These are phyloP conservation scores for Phylloporus arenicola DNA, from an alignment of 768 basidiomycete genomes.

Conservation along the genomic window DNA sequence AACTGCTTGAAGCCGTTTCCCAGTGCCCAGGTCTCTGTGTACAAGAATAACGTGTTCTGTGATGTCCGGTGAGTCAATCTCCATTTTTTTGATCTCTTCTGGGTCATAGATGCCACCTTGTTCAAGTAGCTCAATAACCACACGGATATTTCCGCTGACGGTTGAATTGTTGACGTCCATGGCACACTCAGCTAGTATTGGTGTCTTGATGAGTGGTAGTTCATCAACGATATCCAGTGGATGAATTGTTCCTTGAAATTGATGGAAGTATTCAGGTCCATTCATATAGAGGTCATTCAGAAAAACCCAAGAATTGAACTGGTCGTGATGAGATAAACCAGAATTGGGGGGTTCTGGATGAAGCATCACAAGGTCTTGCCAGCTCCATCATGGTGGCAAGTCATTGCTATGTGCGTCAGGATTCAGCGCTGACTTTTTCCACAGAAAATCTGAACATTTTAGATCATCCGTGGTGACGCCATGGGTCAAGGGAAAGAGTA, in stretches of 20 bases:
- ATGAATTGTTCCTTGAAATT: not conserved
- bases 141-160: not conserved
- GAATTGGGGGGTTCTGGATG: not conserved
- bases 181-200: not conserved
- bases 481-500: not conserved
- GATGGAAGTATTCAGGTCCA: not conserved
- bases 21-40: constrained; percentile 1
- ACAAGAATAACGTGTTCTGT: not conserved
- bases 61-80: not conserved
- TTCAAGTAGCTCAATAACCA: not conserved
- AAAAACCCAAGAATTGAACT: not conserved
- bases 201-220: not conserved
- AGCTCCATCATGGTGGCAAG: too few species aligned
- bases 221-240: not conserved
- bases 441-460: not conserved
- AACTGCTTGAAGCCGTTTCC: not conserved
- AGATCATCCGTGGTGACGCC: not conserved
- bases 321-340: not conserved
- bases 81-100: not conserved
- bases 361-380: not conserved
- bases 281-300: not conserved
- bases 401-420: not conserved
- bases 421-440: not conserved
- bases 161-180: not conserved
- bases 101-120: constrained; percentile 3